Base-by-base conservation (phyloP, 1,139 yeast species). In the Pichia inconspicua region DNA sequence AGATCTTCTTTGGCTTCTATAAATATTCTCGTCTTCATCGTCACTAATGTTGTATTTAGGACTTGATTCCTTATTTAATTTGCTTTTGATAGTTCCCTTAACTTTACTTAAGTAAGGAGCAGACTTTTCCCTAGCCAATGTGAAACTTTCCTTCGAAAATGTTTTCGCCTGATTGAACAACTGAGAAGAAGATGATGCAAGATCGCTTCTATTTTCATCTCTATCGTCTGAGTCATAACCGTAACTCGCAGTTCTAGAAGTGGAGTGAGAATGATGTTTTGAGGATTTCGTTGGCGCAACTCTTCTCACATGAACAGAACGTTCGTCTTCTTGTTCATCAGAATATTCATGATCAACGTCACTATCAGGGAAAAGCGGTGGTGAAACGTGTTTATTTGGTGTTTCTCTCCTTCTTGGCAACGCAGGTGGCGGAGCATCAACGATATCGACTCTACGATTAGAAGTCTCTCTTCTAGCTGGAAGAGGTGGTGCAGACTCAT, bases 101-200 rank as follows among this genome's bases (percentile, higher is more conserved):
- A 49, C 46, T 43, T 50, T 53, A 22, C 32, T 42, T 7, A 53
- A 10, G 5, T 49, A 47, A 3, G 56, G 55, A 4, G 44, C 42
- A 0, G 56, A 52, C 31, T 44, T 51, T 38, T 48, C 55, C 15
- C 45, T 47, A 3, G 53, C 53, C 4, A 42, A 19, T 25, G 45
- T n/a, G n/a, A 40, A 48, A 15, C 53, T 52, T 12, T 46, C 45
- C 15, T 46, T 53, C 4, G 54, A 49, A 27, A 48, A 48, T 7
- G 35, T 25, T 25, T 51, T 51, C 2, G 55, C 55, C 6, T 39
- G 32, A 22, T 35, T 43, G 11, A 51, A 38, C 2, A 53, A 31
- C 22, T 43, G 46, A 1, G 56, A 47, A 2, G 56, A 45, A 10
- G 46, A 41, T 7, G 37, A 34, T 8, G 37, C 37, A 34, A 34